phyloP scores from a whole-genome alignment of 352 stramenopile species.

The Globisporangium lucens region DNA sequence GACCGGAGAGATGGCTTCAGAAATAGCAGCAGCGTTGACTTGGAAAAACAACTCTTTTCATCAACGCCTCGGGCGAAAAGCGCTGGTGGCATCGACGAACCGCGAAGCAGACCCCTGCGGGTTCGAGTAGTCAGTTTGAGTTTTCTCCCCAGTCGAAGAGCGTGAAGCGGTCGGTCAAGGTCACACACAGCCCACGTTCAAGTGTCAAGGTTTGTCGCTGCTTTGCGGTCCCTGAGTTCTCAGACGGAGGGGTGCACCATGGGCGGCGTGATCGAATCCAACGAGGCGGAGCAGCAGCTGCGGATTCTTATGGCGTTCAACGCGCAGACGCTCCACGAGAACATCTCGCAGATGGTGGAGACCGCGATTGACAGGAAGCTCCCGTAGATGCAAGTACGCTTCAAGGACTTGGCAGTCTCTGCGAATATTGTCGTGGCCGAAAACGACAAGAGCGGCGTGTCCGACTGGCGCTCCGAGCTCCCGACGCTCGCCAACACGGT shows the following conservation, averaged over 20 bases:
- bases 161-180: too few relatives aligned
- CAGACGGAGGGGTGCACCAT: neutral
- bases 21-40: too few relatives aligned
- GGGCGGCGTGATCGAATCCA: constrained; percentile 9
- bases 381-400: constrained; percentile 10
- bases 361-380: neutral
- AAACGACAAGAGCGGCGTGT: neutral
- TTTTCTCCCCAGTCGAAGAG: too few relatives aligned
- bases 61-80: too few relatives aligned
- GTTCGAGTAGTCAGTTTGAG: too few relatives aligned
- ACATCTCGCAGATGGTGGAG: neutral
- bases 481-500: constrained; percentile 6
- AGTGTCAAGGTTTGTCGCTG: too few relatives aligned
- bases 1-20: too few relatives aligned
- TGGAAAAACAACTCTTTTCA: too few relatives aligned
- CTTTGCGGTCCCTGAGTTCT: too few relatives aligned
- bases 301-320: constrained; percentile 10
- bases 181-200: too few relatives aligned
- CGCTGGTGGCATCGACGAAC: too few relatives aligned
- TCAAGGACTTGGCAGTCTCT: constrained; percentile 6
- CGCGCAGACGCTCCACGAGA: constrained; percentile 8
- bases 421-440: neutral
- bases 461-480: neutral
- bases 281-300: constrained; percentile 6
- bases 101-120: too few relatives aligned